Percentiles rank a stretch among this genome's conserved stretches.
Evolutionary conservation across 2,329 filamentous ascomycete genomes (phyloP).

Genomic region (Hypoxylon sp.): DNA sequence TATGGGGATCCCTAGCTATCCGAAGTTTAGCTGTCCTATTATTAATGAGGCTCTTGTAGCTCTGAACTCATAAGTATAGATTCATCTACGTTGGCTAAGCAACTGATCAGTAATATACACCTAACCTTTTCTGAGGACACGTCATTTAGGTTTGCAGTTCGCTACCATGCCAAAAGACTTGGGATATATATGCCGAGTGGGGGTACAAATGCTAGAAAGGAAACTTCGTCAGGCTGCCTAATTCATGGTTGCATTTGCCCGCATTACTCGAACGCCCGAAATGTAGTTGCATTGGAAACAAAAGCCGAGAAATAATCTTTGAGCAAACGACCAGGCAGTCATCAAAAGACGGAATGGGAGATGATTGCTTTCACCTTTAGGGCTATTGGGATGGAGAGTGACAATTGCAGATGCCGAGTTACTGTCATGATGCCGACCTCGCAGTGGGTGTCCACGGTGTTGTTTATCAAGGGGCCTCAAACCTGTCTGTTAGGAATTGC

Average conservation of each 20-base stretch:
- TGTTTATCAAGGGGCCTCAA: neutral
- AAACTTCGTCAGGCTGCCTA: neutral
- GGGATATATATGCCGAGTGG: neutral
- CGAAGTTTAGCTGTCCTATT: neutral
- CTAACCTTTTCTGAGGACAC: neutral
- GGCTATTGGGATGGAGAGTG: neutral
- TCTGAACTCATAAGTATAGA: neutral
- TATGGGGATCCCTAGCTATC: neutral
- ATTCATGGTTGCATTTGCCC: neutral
- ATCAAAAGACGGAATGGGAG: neutral
- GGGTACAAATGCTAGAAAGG: neutral
- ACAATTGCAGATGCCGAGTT: neutral
- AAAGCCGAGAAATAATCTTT: neutral
- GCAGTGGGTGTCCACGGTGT: neutral
- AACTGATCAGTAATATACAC: neutral
- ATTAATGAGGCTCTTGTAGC: neutral
- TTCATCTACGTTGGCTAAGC: neutral
- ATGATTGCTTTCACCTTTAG: neutral
- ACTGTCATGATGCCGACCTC: neutral
- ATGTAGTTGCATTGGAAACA: neutral
- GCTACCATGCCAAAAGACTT: neutral
- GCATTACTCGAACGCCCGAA: constrained; percentile 5
- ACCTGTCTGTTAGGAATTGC: neutral
- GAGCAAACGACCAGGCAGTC: neutral
- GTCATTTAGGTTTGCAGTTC: neutral